Evolutionary conservation across 169 alveolate genomes (phyloP).

Genomic region (Cryptosporidium parvum): DNA sequence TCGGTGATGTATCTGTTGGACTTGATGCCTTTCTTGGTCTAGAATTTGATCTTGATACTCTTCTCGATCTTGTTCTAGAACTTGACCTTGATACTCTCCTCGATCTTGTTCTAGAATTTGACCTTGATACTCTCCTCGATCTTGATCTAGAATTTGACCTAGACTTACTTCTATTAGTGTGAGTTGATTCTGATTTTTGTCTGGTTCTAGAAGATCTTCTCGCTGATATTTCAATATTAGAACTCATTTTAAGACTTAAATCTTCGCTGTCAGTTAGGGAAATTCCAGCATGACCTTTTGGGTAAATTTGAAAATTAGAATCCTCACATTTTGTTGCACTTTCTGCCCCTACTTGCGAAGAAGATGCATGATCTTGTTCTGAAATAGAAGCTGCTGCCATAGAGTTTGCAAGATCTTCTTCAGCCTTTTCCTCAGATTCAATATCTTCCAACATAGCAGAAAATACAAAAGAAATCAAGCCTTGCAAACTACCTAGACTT

Average conservation of each 20-base stretch:
- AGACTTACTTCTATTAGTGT: background rate
- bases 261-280: too few species aligned
- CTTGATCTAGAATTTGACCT: slow-evolving; percentile 17
- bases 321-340: too few species aligned
- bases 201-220: background rate
- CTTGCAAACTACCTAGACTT: background rate
- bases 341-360: too few species aligned
- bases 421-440: background rate
- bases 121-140: background rate
- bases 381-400: background rate
- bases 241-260: too few species aligned
- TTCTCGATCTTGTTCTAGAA: background rate
- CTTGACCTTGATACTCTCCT: background rate
- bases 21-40: background rate
- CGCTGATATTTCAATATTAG: background rate
- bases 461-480: background rate
- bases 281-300: too few species aligned
- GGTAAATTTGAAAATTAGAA: background rate
- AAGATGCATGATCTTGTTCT: background rate
- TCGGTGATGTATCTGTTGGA: background rate
- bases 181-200: background rate
- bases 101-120: slow-evolving; percentile 11
- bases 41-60: background rate
- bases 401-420: background rate
- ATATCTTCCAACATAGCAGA: background rate